Evolutionary conservation across 1,139 yeast species (phyloP).

Genomic region (Nadsonia starkeyi-henricii): DNA sequence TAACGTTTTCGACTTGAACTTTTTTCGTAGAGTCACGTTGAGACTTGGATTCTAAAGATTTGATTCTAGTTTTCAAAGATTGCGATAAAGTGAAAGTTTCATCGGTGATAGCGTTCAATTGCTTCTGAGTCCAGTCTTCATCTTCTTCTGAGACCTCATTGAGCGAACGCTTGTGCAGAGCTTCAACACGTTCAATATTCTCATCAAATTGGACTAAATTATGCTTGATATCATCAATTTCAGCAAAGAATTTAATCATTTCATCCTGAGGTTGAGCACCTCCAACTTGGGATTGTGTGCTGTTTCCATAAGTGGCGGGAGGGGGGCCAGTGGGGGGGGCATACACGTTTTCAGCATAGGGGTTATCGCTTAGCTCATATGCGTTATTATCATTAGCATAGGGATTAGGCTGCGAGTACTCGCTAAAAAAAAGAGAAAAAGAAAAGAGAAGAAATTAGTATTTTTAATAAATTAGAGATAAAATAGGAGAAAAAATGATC

Average conservation of each 20-base stretch:
- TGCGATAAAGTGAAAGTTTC: constrained; percentile 73
- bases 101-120: constrained; percentile 60
- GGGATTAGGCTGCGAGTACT: constrained; percentile 6
- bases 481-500: no score
- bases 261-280: constrained; percentile 34
- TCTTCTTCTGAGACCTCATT: constrained; percentile 73
- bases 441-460: no score
- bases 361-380: constrained; percentile 5
- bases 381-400: constrained; percentile 5
- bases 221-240: constrained; percentile 68
- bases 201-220: constrained; percentile 70
- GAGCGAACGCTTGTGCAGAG: constrained; percentile 67
- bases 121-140: constrained; percentile 55
- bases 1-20: constrained; percentile 81
- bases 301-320: neutral
- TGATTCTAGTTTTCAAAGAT: constrained; percentile 61
- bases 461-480: no score
- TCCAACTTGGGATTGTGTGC: constrained; percentile 4
- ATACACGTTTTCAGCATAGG: constrained; percentile 3
- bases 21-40: constrained; percentile 61
- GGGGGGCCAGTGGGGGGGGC: constrained; percentile 3
- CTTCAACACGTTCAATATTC: constrained; percentile 63
- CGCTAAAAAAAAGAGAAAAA: constrained; percentile 1
- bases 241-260: constrained; percentile 67
- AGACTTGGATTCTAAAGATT: constrained; percentile 60